Evolutionary conservation across 352 stramenopile genomes (phyloP).

Genomic region (Hyaloperonospora brassicae): DNA sequence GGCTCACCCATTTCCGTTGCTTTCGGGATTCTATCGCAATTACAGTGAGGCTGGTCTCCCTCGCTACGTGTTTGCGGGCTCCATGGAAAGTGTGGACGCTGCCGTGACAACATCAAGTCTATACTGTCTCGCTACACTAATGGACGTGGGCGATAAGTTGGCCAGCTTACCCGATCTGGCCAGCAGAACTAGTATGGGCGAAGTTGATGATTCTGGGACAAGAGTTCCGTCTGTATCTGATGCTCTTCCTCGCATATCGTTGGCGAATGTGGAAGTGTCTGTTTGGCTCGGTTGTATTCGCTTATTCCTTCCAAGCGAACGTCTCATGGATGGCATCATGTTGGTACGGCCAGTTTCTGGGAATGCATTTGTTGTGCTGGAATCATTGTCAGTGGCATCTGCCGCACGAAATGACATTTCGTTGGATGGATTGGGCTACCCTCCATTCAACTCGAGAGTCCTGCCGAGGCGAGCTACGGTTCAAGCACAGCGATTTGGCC

Average conservation of each 20-base stretch:
- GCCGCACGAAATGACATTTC: conserved; percentile 42
- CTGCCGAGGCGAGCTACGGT: conserved; percentile 40
- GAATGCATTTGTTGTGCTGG: conserved; percentile 40
- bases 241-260: no score
- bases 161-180: not conserved
- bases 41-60: conserved; percentile 31
- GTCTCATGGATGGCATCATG: conserved; percentile 26
- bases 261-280: conserved; percentile 36
- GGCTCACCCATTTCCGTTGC: conserved; percentile 23
- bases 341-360: conserved; percentile 5
- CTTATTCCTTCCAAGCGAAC: conserved; percentile 41
- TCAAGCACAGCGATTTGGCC: conserved; percentile 42
- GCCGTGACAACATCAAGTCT: conserved; percentile 38
- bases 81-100: conserved; percentile 41
- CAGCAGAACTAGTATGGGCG: no score
- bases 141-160: conserved; percentile 6
- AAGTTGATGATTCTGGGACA: no score
- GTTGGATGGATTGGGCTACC: conserved; percentile 65
- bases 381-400: conserved; percentile 38
- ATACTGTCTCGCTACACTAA: conserved; percentile 32
- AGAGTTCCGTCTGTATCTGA: no score
- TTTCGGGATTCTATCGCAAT: conserved; percentile 42
- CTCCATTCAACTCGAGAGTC: conserved; percentile 65
- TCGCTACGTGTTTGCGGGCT: conserved; percentile 31
- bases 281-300: conserved; percentile 42